Percentiles rank a stretch among this genome's conserved stretches.
Evolutionary conservation across 768 basidiomycete genomes (phyloP).

Genomic region (Amanita pallidorosea): DNA sequence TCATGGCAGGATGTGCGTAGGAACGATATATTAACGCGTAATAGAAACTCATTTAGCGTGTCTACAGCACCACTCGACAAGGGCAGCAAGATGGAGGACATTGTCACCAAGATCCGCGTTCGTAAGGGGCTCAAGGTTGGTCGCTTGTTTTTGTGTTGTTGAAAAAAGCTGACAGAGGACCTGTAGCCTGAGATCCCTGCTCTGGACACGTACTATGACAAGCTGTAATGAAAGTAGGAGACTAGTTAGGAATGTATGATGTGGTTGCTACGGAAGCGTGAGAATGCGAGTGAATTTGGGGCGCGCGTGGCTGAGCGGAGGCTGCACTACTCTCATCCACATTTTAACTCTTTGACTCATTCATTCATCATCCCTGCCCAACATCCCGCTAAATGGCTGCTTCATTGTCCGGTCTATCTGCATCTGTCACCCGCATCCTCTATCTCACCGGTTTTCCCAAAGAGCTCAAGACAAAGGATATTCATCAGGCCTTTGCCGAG

Average conservation of each 20-base stretch:
- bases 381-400: conserved; percentile 41
- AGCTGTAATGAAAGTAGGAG: conserved; percentile 40
- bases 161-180: neutral
- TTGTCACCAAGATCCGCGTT: conserved; percentile 71
- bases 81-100: conserved; percentile 83
- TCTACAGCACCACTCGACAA: conserved; percentile 68
- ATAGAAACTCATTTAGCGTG: conserved; percentile 1
- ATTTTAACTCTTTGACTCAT: conserved; percentile 6
- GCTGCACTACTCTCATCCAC: neutral
- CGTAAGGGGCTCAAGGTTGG: conserved; percentile 93
- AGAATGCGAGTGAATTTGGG: neutral
- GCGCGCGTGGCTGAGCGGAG: neutral
- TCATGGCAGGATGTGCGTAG: conserved; percentile 71
- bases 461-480: conserved; percentile 95
- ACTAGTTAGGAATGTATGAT: conserved; percentile 10
- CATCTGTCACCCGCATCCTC: conserved; percentile 93
- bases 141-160: neutral
- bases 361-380: conserved; percentile 4
- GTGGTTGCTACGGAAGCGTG: neutral
- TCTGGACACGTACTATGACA: conserved; percentile 91
- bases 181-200: conserved; percentile 75
- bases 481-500: conserved; percentile 82
- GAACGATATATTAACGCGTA: neutral
- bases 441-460: conserved; percentile 87
- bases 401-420: conserved; percentile 75